Percentiles rank a stretch among this genome's conserved stretches.
Evolutionary conservation across 768 basidiomycete species (phyloP).

Genomic region (Goffeauzyma gilvescens): DNA sequence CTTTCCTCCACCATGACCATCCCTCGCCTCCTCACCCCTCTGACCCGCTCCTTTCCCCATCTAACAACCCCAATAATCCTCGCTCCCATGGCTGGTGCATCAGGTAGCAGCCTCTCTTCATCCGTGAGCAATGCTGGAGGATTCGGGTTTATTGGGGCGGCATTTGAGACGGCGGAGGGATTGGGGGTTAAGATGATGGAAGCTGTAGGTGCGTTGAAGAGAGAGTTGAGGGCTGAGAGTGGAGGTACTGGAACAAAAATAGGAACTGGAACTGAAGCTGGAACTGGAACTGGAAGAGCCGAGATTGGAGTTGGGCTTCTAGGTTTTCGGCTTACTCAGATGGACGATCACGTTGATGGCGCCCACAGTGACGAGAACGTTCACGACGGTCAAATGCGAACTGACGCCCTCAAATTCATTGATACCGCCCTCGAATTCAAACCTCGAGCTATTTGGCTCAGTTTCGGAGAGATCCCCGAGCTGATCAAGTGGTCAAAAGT

Average conservation of each 20-base stretch:
- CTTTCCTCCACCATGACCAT: too few species aligned
- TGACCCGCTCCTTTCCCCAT: too few species aligned
- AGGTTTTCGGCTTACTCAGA: conserved; percentile 48
- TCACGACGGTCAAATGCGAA: neutral
- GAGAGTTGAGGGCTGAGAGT: too few species aligned
- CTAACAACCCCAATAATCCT: conserved; percentile 48
- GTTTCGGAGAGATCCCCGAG: conserved; percentile 45
- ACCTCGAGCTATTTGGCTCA: conserved; percentile 46
- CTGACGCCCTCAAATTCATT: conserved; percentile 3
- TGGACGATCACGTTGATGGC: conserved; percentile 35
- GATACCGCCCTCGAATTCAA: conserved; percentile 32
- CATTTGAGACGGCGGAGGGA: conserved; percentile 31
- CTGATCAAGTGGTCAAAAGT: conserved; percentile 41
- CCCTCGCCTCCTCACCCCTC: too few species aligned
- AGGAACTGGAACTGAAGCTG: conserved; percentile 25
- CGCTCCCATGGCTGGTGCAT: conserved; percentile 54
- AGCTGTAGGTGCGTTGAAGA: too few species aligned
- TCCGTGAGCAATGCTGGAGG: conserved; percentile 51
- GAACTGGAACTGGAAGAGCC: conserved; percentile 28
- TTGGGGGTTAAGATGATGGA: conserved; percentile 40
- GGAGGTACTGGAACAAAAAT: too few species aligned
- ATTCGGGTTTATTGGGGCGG: conserved; percentile 52
- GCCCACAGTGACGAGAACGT: conserved; percentile 34
- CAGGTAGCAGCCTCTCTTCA: conserved; percentile 46
- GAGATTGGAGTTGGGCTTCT: conserved; percentile 58